These are phyloP conservation scores for Trametes elegans DNA, from an alignment of 768 basidiomycete genomes.

Conservation along the genomic window DNA sequence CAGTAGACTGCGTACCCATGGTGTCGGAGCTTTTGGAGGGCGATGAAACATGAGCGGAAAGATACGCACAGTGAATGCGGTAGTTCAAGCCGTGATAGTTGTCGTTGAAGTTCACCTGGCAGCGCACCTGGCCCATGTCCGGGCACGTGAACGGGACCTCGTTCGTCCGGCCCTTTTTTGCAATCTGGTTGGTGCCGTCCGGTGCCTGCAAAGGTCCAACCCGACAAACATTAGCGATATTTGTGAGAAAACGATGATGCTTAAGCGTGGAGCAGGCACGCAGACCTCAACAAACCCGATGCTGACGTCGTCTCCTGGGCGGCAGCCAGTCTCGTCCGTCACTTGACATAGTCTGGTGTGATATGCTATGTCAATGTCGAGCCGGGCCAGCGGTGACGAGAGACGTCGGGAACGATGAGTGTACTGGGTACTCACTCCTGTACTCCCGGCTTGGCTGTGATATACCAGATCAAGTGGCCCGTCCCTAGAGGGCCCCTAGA, in stretches of 20 bases:
- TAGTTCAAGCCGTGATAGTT: slow-evolving; percentile 10
- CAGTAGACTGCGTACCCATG: no score
- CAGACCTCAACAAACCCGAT: background rate
- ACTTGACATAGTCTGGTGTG: background rate
- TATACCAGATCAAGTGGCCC: background rate
- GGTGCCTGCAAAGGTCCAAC: background rate
- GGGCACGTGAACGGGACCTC: slow-evolving; percentile 7
- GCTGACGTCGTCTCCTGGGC: background rate
- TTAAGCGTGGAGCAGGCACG: background rate
- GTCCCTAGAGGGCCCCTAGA: background rate
- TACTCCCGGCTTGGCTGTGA: background rate
- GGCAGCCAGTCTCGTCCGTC: background rate
- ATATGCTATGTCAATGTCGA: no score
- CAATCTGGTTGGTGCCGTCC: background rate
- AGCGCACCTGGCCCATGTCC: slow-evolving; percentile 2
- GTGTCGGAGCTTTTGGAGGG: no score
- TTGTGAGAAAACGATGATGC: no score
- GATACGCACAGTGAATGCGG: slow-evolving; percentile 7
- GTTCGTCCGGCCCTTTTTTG: background rate
- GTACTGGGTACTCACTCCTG: no score
- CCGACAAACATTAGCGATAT: background rate
- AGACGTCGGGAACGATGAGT: background rate
- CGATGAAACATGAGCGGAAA: no score
- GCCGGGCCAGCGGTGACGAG: no score
- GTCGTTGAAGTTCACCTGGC: slow-evolving; percentile 12